Base-by-base conservation (phyloP, 2,329 filamentous ascomycete genomes). In the Calycina herbarum region DNA sequence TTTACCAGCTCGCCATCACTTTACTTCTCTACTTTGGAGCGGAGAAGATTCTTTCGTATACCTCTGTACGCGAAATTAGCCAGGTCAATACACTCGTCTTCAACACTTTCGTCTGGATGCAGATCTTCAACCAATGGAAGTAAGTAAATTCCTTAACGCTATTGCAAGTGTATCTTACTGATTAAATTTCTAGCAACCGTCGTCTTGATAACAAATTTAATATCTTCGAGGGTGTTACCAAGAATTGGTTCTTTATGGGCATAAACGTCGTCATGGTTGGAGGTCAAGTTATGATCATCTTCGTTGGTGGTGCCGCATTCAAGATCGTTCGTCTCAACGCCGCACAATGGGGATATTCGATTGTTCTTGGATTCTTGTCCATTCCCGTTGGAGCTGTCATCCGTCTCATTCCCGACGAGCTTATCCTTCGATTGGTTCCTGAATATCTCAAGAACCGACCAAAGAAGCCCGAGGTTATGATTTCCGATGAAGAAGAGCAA, bases 71-170 rank as follows among this genome's bases (percentile, higher is more conserved):
- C 40, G 76, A 84, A 42, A 69, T 76, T 5, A 74, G 71, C 15
- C 83, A 91, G 72, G 83, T 96, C 66, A 82, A 88, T 64, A 96
- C 93, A 2, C 84, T 98, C 59, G 91, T 98, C 7, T 98, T 98
- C 85, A 98, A 98, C 81, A 95, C 93, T 0, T 98, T 98, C 76
- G 94, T 97, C 62, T 98, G 94, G 94, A 97, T 98, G 94, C 94
- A 98, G 74, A 96, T 98, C 73, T 98, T 98, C 82, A 98, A 98
- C 79, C 91, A 96, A 76, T 92, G 96, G 85, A 98, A 98, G 86
- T 89, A 83, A 85, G 86, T 87, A 69, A 8, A 70, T 48, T 76
- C 68, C 7, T 2, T 57, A 17, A 11, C 27, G 31, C 17, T 64
- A 24, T 56, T 64, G 57, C 71, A 60, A 68, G 61, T 7, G 40